phyloP scores from a whole-genome alignment of 148 eudicot genomes.

The Cornus kousa region DNA sequence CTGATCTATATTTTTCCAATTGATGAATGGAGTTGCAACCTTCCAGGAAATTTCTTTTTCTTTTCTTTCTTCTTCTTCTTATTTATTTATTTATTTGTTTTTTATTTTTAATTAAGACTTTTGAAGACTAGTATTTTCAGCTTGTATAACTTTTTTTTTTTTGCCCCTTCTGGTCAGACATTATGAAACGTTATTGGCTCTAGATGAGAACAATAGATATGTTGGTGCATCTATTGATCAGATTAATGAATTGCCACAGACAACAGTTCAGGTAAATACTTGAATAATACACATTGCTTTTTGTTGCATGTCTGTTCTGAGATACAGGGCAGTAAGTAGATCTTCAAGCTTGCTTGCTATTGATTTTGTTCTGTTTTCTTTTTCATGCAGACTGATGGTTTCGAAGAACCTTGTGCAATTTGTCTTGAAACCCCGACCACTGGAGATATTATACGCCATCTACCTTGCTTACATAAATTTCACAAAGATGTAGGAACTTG shows the following conservation, averaged over 20 bases:
- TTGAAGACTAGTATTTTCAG: background rate
- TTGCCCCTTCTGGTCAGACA: conserved; percentile 28
- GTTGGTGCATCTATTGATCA: conserved; percentile 64
- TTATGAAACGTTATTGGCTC: conserved; percentile 90
- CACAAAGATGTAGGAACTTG: conserved; percentile 78
- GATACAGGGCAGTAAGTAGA: background rate
- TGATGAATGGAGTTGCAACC: no score
- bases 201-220: conserved; percentile 88
- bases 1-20: no score
- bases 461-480: conserved; percentile 96
- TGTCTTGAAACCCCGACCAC: conserved; percentile 80
- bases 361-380: conserved; percentile 10
- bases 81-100: no score
- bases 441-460: conserved; percentile 87
- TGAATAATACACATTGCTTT: background rate
- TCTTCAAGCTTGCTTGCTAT: background rate
- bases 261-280: conserved; percentile 61
- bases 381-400: conserved; percentile 49
- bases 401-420: conserved; percentile 71
- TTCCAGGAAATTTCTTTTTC: no score
- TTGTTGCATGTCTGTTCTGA: background rate
- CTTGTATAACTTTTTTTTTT: background rate
- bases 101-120: background rate
- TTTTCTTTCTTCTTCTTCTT: no score
- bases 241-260: conserved; percentile 68